These are phyloP conservation scores for Erucastrum elatum DNA, from an alignment of 345 rosid genomes.

Conservation along the genomic window DNA sequence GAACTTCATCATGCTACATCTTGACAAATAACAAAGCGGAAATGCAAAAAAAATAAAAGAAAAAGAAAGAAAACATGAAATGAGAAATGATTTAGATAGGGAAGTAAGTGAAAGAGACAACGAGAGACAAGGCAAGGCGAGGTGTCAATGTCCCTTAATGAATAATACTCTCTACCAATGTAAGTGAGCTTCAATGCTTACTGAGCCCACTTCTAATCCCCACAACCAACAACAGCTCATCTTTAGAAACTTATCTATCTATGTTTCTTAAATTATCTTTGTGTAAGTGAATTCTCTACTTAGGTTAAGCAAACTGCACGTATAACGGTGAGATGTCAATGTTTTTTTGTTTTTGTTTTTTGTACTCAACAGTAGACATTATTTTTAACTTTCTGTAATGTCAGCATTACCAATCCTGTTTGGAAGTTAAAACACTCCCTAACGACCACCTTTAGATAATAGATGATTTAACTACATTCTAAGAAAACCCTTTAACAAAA, in stretches of 20 bases:
- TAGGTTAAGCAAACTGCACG: background rate
- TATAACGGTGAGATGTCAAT: constrained; percentile 16
- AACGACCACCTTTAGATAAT: constrained; percentile 3
- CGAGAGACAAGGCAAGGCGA: constrained; percentile 28
- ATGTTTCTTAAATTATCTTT: background rate
- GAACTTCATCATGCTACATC: constrained; percentile 20
- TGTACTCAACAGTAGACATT: background rate
- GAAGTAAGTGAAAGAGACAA: constrained; percentile 22
- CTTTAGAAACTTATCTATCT: background rate
- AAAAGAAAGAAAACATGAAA: constrained; percentile 19
- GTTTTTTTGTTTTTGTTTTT: constrained; percentile 19
- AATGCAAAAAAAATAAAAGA: constrained; percentile 16
- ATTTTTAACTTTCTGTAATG: background rate
- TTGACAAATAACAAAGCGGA: constrained; percentile 15
- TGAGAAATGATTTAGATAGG: constrained; percentile 25
- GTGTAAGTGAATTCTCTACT: background rate
- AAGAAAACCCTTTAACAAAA: background rate
- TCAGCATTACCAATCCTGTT: background rate
- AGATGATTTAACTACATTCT: constrained; percentile 7
- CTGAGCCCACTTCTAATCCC: constrained; percentile 31
- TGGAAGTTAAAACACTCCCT: constrained; percentile 13
- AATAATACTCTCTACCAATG: constrained; percentile 32
- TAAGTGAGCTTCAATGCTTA: constrained; percentile 30
- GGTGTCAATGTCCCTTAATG: constrained; percentile 39
- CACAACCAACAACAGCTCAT: constrained; percentile 36